phyloP scores from a whole-genome alignment of 306 rosid species.

The Vigna radiata region DNA sequence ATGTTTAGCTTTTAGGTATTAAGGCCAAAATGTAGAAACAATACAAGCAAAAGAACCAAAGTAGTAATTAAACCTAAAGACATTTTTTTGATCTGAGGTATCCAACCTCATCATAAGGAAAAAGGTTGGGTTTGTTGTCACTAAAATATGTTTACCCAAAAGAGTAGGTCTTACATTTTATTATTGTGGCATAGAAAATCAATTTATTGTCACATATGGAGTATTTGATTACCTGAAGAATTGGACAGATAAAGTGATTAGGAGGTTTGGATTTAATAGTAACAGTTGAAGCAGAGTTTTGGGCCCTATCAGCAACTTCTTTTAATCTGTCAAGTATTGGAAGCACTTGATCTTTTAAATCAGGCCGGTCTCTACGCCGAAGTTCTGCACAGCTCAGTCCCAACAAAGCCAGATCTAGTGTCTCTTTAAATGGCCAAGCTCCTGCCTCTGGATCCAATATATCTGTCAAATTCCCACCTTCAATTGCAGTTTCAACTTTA shows the following conservation, averaged over 20 bases:
- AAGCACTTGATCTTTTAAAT: slow-evolving; percentile 72
- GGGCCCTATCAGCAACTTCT: slow-evolving; percentile 65
- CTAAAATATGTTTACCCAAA: background rate
- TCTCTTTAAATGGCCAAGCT: slow-evolving; percentile 82
- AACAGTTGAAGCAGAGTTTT: slow-evolving; percentile 46
- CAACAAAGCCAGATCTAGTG: slow-evolving; percentile 68
- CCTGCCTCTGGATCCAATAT: slow-evolving; percentile 85
- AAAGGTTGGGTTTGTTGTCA: background rate
- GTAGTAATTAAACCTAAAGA: too few relatives aligned
- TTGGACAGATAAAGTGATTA: slow-evolving; percentile 91
- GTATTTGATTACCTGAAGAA: slow-evolving; percentile 69
- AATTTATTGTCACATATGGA: slow-evolving; percentile 2
- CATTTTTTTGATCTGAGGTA: background rate
- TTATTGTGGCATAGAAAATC: slow-evolving; percentile 5
- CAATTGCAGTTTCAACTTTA: slow-evolving; percentile 79
- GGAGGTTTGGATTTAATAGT: slow-evolving; percentile 63
- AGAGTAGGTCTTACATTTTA: background rate
- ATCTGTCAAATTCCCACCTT: slow-evolving; percentile 51
- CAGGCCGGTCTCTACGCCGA: slow-evolving; percentile 87
- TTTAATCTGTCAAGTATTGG: slow-evolving; percentile 75
- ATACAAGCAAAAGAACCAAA: too few relatives aligned
- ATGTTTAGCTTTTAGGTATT: too few relatives aligned
- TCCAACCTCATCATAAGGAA: background rate
- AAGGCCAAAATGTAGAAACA: too few relatives aligned
- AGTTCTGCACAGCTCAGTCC: slow-evolving; percentile 89